Evolutionary conservation across 164 flowering plant genomes (phyloP).

Genomic region (Umbilicus rupestris): DNA sequence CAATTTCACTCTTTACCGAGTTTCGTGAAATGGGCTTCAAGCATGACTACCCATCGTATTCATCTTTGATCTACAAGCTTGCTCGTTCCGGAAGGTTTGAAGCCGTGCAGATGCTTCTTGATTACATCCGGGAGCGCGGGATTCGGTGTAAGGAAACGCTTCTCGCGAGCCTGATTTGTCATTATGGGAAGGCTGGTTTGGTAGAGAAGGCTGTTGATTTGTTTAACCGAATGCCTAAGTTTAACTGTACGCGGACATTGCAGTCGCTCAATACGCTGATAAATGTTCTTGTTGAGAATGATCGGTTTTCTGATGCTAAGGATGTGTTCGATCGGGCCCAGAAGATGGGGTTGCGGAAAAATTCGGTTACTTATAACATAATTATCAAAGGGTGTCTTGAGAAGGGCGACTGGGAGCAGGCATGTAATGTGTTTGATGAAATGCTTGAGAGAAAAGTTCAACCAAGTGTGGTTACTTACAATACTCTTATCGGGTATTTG

Average conservation of each 20-base stretch:
- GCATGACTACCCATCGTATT: conserved; percentile 73
- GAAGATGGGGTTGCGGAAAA: conserved; percentile 48
- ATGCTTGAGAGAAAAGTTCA: conserved; percentile 60
- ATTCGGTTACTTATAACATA: conserved; percentile 56
- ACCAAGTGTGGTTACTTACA: conserved; percentile 65
- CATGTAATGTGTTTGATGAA: conserved; percentile 60
- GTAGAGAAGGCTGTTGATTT: conserved; percentile 46
- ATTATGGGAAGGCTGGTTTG: conserved; percentile 50
- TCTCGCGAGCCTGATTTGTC: conserved; percentile 52
- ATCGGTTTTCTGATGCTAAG: conserved; percentile 30
- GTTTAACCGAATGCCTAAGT: conserved; percentile 42
- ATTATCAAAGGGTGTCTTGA: conserved; percentile 50
- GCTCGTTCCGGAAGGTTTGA: conserved; percentile 48
- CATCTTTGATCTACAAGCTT: conserved; percentile 70
- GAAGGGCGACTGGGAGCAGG: conserved; percentile 38
- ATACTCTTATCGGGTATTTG: conserved; percentile 56
- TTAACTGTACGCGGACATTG: conserved; percentile 50
- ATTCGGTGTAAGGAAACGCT: conserved; percentile 51
- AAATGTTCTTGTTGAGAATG: conserved; percentile 46
- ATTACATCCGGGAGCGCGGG: conserved; percentile 20
- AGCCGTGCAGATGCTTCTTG: conserved; percentile 37
- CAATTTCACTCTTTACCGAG: conserved; percentile 41
- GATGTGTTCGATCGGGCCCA: conserved; percentile 24
- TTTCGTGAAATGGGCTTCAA: conserved; percentile 39
- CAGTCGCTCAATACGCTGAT: conserved; percentile 59